Percentiles rank a stretch among this genome's conserved stretches.
These are phyloP conservation scores for Myotisia sp. DNA, from an alignment of 2,329 filamentous ascomycete species.

Conservation along the genomic window DNA sequence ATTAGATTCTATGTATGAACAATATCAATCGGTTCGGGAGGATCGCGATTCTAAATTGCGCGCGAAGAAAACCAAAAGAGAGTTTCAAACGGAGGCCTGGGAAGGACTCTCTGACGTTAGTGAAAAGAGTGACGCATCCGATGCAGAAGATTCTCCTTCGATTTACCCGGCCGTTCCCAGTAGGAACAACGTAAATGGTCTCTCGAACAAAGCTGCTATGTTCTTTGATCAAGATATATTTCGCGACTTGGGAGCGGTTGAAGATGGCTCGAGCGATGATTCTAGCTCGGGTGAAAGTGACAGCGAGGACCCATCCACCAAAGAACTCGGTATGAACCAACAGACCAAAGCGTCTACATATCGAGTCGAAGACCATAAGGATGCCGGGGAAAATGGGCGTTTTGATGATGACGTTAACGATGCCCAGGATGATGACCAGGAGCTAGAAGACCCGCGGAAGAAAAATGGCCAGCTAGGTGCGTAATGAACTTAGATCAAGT, in stretches of 20 bases:
- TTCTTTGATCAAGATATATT: conserved; percentile 97
- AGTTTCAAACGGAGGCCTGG: conserved; percentile 78
- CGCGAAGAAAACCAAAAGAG: conserved; percentile 73
- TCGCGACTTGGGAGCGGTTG: conserved; percentile 57
- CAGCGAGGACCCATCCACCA: conserved; percentile 4
- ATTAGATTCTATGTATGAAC: conserved; percentile 74
- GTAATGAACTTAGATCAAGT: conserved; percentile 10
- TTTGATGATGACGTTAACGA: conserved; percentile 5
- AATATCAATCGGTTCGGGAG: conserved; percentile 67
- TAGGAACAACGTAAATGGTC: conserved; percentile 29
- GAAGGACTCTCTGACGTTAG: conserved; percentile 65
- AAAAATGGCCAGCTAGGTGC: conserved; percentile 32
- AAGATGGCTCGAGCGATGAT: conserved; percentile 26
- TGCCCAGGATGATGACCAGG: conserved; percentile 12
- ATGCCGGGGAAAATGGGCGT: conserved; percentile 1
- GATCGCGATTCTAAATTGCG: conserved; percentile 73
- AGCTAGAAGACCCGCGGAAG: conserved; percentile 26
- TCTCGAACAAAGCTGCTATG: conserved; percentile 72
- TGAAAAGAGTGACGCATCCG: conserved; percentile 46
- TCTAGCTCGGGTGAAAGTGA: conserved; percentile 36
- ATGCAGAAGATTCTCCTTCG: conserved; percentile 43
- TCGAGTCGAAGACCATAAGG: not conserved
- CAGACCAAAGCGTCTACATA: not conserved
- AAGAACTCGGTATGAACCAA: not conserved
- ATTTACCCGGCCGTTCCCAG: conserved; percentile 6